Base-by-base conservation (phyloP, 352 stramenopile species). In the Phytophthora uliginosa region DNA sequence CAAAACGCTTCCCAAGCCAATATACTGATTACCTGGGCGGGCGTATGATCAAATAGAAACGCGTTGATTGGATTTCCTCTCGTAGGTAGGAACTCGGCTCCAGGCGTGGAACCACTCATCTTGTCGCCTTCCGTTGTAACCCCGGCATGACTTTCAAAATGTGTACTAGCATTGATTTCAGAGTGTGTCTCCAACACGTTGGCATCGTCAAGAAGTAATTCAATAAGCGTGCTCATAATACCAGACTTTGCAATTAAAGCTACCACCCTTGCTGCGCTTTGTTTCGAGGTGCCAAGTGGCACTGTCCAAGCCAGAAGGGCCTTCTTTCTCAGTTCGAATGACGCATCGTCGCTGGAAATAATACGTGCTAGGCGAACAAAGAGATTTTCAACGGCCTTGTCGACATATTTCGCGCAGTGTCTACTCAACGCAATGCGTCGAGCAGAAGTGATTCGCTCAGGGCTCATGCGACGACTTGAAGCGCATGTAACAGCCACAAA, bases 321-420 rank as follows among this genome's bases (percentile, higher is more conserved):
- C 34, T 79, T 82, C 48, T 81, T 75, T 61, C 88, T 88, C 53
- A 92, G 48, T 6, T 76, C 58, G 8, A 76, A 56, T 1, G 71
- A 86, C 2, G 72, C 68, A 2, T 86, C 71, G 0, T 81, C 72
- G 51, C 75, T 84, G 10, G 83, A 72, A 12, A 88, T 47, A 45
- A 89, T 56, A 17, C 82, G 77, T 18, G 80, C 66, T 22, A 86
- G 42, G 17, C 80, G 79, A 42, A 91, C 65, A 58, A 83, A 91
- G 17, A 91, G 66, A 58, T 89, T 91, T 52, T 91, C 83, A n/a
- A 89, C 62, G 9, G 69, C 59, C 22, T 79, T 77, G n/a, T 47
- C 34, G 20, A 75, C 47, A 4, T 24, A n/a, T 54, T 72, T 71
- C 24, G 22, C 28, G 26, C 58, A 55, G 31, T 59, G 15, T 64